Conservation (phyloP, 2,329 filamentous ascomycete species). For the Phyllosticta paracitricarpa region DNA sequence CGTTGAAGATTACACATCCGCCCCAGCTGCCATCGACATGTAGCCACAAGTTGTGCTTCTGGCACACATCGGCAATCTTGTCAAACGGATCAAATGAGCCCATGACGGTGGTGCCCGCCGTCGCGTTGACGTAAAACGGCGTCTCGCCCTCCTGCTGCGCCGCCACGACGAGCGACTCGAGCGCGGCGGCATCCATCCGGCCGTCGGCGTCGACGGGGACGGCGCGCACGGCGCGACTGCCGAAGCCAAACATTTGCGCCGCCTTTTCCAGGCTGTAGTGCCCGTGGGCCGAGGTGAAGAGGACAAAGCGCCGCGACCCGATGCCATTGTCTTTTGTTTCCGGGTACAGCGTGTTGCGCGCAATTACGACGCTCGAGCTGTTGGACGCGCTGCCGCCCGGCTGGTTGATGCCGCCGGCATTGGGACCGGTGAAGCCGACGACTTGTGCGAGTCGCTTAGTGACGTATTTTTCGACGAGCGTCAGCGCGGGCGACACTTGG, state of each 20-base stretch:
- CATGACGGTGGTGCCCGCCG: constrained; percentile 86
- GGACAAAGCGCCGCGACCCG: constrained; percentile 52
- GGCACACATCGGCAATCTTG: constrained; percentile 60
- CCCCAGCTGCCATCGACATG: constrained; percentile 93
- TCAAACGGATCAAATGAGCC: constrained; percentile 79
- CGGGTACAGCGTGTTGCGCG: constrained; percentile 77
- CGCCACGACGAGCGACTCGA: constrained; percentile 53
- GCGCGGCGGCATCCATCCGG: constrained; percentile 56
- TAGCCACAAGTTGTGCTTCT: constrained; percentile 69
- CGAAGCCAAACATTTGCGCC: constrained; percentile 81
- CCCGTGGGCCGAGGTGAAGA: constrained; percentile 83
- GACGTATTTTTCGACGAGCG: constrained; percentile 78
- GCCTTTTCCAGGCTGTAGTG: constrained; percentile 95
- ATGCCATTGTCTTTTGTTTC: constrained; percentile 67
- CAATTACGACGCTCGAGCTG: constrained; percentile 73
- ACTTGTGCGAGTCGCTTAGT: constrained; percentile 60
- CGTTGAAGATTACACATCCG: constrained; percentile 63
- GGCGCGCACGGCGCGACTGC: constrained; percentile 59
- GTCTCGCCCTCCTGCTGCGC: constrained; percentile 61
- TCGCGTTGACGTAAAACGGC: constrained; percentile 91
- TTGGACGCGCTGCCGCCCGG: constrained; percentile 82
- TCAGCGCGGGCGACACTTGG: constrained; percentile 82
- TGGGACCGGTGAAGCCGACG: constrained; percentile 64
- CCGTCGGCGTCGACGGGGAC: constrained; percentile 67
- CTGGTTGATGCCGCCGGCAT: constrained; percentile 61